These are phyloP conservation scores for Ustilago bromivora DNA, from an alignment of 1,284 basidiomycete genomes.

Conservation along the genomic window DNA sequence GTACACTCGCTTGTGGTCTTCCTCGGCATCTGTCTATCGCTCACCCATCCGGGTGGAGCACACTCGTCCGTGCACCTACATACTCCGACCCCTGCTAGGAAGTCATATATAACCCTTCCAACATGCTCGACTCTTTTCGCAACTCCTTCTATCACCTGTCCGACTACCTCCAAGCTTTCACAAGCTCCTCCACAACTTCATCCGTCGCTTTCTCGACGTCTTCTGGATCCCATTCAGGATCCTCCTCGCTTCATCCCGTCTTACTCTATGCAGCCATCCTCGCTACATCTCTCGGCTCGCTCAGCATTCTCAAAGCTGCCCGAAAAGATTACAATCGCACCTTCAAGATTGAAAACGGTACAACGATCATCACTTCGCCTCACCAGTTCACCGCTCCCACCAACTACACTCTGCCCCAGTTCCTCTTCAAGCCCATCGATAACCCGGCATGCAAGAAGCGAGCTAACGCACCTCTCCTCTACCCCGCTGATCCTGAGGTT, in stretches of 20 bases:
- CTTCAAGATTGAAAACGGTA: conserved; percentile 31
- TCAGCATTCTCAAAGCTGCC: conserved; percentile 21
- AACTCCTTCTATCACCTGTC: conserved; percentile 18
- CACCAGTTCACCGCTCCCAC: conserved; percentile 42
- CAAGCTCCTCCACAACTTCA: conserved; percentile 7
- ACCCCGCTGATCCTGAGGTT: conserved; percentile 43
- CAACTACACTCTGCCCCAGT: conserved; percentile 54
- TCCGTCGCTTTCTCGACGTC: conserved; percentile 10
- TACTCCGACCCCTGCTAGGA: background rate
- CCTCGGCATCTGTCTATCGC: background rate
- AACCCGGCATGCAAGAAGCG: conserved; percentile 38
- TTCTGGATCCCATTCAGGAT: conserved; percentile 1
- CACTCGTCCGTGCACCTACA: background rate
- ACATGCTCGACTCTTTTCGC: conserved; percentile 30
- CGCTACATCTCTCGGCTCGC: conserved; percentile 19
- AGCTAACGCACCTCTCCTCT: conserved; percentile 42
- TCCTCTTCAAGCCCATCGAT: conserved; percentile 55
- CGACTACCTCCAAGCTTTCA: conserved; percentile 32
- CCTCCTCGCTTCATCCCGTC: conserved; percentile 11
- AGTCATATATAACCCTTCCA: conserved; percentile 20
- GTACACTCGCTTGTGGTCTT: background rate
- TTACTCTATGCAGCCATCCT: conserved; percentile 31
- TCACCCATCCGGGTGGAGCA: conserved; percentile 5
- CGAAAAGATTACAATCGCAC: conserved; percentile 31
- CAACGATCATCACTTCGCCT: conserved; percentile 57